Evolutionary conservation across 2,329 filamentous ascomycete genomes (phyloP).

Genomic region (Aspergillus uvarum): DNA sequence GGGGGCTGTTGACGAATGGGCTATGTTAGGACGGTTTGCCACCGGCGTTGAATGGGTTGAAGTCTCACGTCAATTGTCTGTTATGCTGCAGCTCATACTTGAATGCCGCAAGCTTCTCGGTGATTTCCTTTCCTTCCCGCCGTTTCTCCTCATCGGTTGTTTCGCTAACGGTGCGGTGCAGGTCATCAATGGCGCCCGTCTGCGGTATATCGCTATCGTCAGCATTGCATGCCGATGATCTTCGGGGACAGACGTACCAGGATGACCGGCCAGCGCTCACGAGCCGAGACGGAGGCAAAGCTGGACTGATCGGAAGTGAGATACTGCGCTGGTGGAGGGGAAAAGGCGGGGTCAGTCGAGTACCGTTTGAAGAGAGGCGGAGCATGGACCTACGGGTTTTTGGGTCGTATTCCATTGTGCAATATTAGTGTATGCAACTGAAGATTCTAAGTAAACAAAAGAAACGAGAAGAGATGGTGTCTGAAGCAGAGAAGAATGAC

Average conservation of each 20-base stretch:
- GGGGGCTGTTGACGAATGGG: slow-evolving; percentile 54
- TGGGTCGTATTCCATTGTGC: slow-evolving; percentile 69
- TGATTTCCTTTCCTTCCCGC: slow-evolving; percentile 81
- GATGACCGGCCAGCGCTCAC: slow-evolving; percentile 90
- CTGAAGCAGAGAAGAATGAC: background rate
- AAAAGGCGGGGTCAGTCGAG: slow-evolving; percentile 20
- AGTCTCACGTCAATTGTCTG: slow-evolving; percentile 67
- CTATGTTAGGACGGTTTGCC: background rate
- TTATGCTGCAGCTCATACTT: slow-evolving; percentile 97
- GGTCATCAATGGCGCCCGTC: slow-evolving; percentile 91
- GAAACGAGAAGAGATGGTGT: background rate
- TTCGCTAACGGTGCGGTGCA: slow-evolving; percentile 63
- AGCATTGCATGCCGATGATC: background rate
- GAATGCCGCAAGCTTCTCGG: slow-evolving; percentile 73
- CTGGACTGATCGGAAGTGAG: slow-evolving; percentile 78
- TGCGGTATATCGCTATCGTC: slow-evolving; percentile 36
- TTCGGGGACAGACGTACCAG: slow-evolving; percentile 58
- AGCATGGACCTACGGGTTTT: slow-evolving; percentile 61
- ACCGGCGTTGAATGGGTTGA: background rate
- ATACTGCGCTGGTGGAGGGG: slow-evolving; percentile 61
- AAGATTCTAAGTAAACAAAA: background rate
- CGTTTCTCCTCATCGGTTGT: slow-evolving; percentile 59
- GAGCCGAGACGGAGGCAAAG: slow-evolving; percentile 81
- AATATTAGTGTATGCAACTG: background rate
- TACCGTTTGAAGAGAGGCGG: background rate